These are phyloP conservation scores for Picea engelmannii DNA, from an alignment of 83 land plant species.

Conservation along the genomic window DNA sequence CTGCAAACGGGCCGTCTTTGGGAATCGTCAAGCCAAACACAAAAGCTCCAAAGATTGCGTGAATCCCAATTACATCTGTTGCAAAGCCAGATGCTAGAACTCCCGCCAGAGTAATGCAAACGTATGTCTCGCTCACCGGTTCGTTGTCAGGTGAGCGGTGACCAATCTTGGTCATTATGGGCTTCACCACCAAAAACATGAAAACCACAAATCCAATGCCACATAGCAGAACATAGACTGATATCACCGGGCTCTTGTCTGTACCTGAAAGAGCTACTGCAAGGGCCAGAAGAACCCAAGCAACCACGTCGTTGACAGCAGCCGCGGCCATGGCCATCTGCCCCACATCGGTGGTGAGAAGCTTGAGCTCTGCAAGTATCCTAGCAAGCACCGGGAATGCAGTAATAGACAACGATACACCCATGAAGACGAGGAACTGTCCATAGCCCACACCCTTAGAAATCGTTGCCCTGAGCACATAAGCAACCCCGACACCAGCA, in stretches of 20 bases:
- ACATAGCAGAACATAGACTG: slow-evolving; percentile 64
- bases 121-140: slow-evolving; percentile 63
- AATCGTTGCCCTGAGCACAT: slow-evolving; percentile 40
- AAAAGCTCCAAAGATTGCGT: slow-evolving; percentile 84
- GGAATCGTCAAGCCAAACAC: slow-evolving; percentile 80
- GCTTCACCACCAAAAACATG: slow-evolving; percentile 32
- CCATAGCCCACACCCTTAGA: slow-evolving; percentile 33
- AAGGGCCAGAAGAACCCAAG: slow-evolving; percentile 71
- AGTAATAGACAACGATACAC: slow-evolving; percentile 77
- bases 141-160: slow-evolving; percentile 50
- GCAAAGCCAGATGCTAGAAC: slow-evolving; percentile 68
- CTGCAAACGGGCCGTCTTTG: slow-evolving; percentile 68
- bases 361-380: slow-evolving; percentile 79
- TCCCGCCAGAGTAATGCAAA: slow-evolving; percentile 60
- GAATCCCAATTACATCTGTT: slow-evolving; percentile 87
- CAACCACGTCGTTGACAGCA: too few relatives aligned
- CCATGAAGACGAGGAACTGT: slow-evolving; percentile 73
- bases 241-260: slow-evolving; percentile 25
- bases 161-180: slow-evolving; percentile 30
- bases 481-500: slow-evolving; percentile 56
- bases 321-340: slow-evolving; percentile 60
- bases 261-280: slow-evolving; percentile 60
- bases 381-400: slow-evolving; percentile 82
- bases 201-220: slow-evolving; percentile 41
- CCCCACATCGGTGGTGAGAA: slow-evolving; percentile 76